Evolutionary conservation across 106 monocot species (phyloP), one percentile per base, ranked within the genome.

Genomic region (Dendrobium chrysotoxum): DNA sequence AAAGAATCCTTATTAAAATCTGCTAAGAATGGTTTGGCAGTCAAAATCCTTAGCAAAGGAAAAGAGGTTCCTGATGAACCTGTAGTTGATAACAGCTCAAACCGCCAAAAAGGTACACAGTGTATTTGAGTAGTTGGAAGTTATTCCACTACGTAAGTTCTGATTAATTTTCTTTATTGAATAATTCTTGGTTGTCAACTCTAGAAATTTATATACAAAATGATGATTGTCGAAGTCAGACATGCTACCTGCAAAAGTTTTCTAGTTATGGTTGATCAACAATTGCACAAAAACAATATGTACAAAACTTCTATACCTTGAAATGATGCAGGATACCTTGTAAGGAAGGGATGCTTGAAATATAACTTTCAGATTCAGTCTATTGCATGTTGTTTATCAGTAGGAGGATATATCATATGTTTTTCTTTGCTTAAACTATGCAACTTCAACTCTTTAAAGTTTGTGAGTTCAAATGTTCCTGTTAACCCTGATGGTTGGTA

Each of bases 31-130:
- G 98, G 98, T 16, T 78, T 98, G 75, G 98, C 98, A 67, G 98
- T 98, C 55, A 94, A 91, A 78, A 47, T 98, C 12, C 89, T 98
- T 55, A 98, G 98, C 88, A 94, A 95, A 86, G 98, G 98, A 79
- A 98, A 86, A 57, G 85, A 91, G 76, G 91, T 98, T 35, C 84
- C 86, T n/a, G 85, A 92, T 20, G 94, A 98, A 70, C 94, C 94
- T 80, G 98, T 98, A 45, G 83, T 95, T 31, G 98, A 98, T 81
- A 94, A 94, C 78, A 90, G 81, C 26, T 31, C 83, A 23, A 95
- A 88, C 81, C 86, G 83, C 25, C 98, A 95, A 80, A 98, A 98
- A 88, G 98, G 98, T 94, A 12, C 44, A 16, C 42, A 42, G 20
- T 41, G 21, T 15, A 64, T 25, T 71, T 71, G 3, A 23, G 35